Evolutionary conservation across 2,329 filamentous ascomycete species (phyloP), one percentile per base, ranked within the genome.

Genomic region (Blumeria graminis): DNA sequence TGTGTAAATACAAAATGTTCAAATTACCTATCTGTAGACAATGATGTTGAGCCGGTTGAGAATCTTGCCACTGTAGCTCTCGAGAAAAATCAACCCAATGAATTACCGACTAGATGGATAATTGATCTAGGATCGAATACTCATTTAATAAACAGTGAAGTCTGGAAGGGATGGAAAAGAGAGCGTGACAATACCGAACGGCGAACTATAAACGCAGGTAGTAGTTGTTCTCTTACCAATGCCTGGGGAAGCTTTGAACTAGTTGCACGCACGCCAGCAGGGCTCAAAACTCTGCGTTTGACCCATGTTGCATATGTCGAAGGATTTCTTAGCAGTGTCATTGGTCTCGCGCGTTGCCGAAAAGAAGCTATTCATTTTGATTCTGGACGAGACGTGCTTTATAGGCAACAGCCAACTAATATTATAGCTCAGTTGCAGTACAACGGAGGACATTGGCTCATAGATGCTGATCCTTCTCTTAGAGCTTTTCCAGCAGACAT

Each of bases 311-410:
- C 46, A n/a, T 51, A 51, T 51, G 18, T 32, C 46, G 46, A 51
- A 51, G 32, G 46, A 32, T 51, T 51, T 51, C 46, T 51, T 34
- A 51, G 22, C 46, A 51, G 46, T 51, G 46, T 51, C 13, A 51
- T 51, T 51, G 46, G 32, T 51, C 46, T 51, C 14, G 46, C 46
- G n/a, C 46, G 46, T 13, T 51, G 46, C 34, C 11, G 46, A 51
- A 51, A 51, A 51, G 46, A 51, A 2, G 22, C 2, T n/a, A 51
- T 51, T n/a, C n/a, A n/a, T n/a, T n/a, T n/a, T n/a, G n/a, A n/a
- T n/a, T n/a, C n/a, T n/a, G n/a, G n/a, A n/a, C n/a, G n/a, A n/a
- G n/a, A n/a, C n/a, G n/a, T n/a, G n/a, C n/a, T n/a, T n/a, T n/a
- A n/a, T n/a, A n/a, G n/a, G n/a, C n/a, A n/a, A n/a, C n/a, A n/a